Evolutionary conservation across 805 yeast species (phyloP).

Genomic region (Hyphopichia homilentoma): DNA sequence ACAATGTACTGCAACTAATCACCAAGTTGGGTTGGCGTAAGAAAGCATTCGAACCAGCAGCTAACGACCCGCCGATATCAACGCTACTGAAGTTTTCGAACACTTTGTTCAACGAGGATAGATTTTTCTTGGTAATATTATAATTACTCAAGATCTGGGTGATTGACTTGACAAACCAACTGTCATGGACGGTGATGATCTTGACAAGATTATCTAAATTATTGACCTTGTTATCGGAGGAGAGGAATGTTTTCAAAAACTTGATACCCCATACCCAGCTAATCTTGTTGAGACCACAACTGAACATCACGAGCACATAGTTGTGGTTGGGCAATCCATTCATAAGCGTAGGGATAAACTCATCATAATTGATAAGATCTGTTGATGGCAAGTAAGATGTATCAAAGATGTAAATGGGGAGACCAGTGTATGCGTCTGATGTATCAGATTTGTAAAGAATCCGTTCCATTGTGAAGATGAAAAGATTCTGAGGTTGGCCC

Average conservation of each 20-base stretch:
- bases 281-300: constrained; percentile 71
- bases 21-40: constrained; percentile 9
- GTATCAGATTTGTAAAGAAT: constrained; percentile 58
- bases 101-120: constrained; percentile 22
- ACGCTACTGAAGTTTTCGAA: constrained; percentile 21
- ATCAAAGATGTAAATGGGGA: constrained; percentile 80
- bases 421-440: constrained; percentile 60
- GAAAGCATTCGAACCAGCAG: neutral
- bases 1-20: constrained; percentile 45
- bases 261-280: constrained; percentile 69
- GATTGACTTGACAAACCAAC: constrained; percentile 80
- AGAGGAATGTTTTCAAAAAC: constrained; percentile 54
- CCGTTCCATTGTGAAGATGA: constrained; percentile 32
- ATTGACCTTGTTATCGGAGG: constrained; percentile 33
- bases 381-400: constrained; percentile 74
- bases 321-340: constrained; percentile 55
- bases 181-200: constrained; percentile 82
- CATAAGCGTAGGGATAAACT: constrained; percentile 56
- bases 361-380: constrained; percentile 39
- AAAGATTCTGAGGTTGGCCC: too few species aligned
- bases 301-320: constrained; percentile 70
- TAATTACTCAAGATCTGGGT: constrained; percentile 69
- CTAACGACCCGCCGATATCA: neutral
- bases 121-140: constrained; percentile 28
- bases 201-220: constrained; percentile 48